Base-by-base conservation (phyloP, 2,329 filamentous ascomycete species). In the Hymenoscyphus fraxineus region DNA sequence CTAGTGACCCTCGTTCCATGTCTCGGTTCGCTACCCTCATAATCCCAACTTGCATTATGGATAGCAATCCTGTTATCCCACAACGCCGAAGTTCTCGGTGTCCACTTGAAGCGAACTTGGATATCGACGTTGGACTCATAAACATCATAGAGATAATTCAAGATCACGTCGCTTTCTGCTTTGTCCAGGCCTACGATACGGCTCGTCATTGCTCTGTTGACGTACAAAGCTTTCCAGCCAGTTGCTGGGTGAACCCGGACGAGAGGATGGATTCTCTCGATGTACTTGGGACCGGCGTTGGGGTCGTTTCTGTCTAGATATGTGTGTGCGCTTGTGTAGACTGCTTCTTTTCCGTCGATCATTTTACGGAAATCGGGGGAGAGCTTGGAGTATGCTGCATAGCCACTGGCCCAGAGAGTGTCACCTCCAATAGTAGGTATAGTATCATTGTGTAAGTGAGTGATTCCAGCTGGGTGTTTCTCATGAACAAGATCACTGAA, bases 61-160 rank as follows among this genome's bases (percentile, higher is more conserved):
- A 91, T 91, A 0, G 89, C 90, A 65, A 90, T 88, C 47, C 86
- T 80, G 70, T 91, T 91, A 71, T 91, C 88, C 88, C 88, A 91
- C 3, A 91, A 76, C 0, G 86, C 89, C 60, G 84, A 88, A 0
- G 88, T 89, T 32, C 81, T 76, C 0, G 86, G 84, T 0, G 85
- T 89, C 89, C 89, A 92, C 71, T 82, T 85, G 78, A 90, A 91
- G 0, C 88, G 82, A 6, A 90, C 81, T 74, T 92, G 88, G 61
- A 91, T 91, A 71, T 92, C 89, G 3, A 88, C 80, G 68, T 89
- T 75, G 67, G 80, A 80, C 76, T 91, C 88, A 72, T 86, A 91
- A 0, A 91, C 87, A 72, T 89, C 81, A 67, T 80, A 90, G 40
- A 92, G 75, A 65, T 91, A 90, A 35, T 82, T 81, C 10, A 92